Evolutionary conservation across 441 rosid genomes (phyloP).

Genomic region (California macrophylla): DNA sequence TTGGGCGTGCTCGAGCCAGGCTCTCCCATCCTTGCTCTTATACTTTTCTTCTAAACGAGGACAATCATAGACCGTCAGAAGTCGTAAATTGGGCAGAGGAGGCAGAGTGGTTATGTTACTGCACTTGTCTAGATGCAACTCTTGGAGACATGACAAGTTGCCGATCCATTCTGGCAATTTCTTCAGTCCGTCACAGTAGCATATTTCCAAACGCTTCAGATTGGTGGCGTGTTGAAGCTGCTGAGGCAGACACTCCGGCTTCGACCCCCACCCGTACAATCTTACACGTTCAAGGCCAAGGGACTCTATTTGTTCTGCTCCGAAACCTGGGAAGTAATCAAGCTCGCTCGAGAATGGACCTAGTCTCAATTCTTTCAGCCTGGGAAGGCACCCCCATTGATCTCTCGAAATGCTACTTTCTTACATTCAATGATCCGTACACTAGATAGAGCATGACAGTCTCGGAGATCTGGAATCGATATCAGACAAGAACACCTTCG

Average conservation of each 20-base stretch:
- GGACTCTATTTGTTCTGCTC: neutral
- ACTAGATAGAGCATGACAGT: neutral
- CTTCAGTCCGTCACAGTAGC: constrained; percentile 2
- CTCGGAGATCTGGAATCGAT: neutral
- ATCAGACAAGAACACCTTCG: neutral
- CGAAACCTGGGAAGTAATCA: constrained; percentile 13
- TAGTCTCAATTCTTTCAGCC: constrained; percentile 8
- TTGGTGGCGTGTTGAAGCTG: constrained; percentile 23
- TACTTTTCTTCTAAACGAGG: too few relatives aligned
- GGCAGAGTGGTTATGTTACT: neutral
- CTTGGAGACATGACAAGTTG: constrained; percentile 15
- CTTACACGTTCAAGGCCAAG: constrained; percentile 10
- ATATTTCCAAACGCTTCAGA: neutral
- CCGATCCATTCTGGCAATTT: constrained; percentile 26
- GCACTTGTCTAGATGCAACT: neutral
- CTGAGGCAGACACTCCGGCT: constrained; percentile 15
- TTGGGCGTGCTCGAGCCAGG: too few relatives aligned
- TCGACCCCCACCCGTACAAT: constrained; percentile 9
- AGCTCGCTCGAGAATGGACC: constrained; percentile 9
- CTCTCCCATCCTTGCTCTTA: too few relatives aligned
- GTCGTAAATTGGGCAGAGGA: too few relatives aligned
- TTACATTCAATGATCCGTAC: neutral
- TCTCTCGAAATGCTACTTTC: neutral
- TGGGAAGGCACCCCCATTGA: constrained; percentile 3
- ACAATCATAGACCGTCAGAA: too few relatives aligned